Conservation (phyloP, 2,329 filamentous ascomycete species). For the Aspergillus novoparasiticus region DNA sequence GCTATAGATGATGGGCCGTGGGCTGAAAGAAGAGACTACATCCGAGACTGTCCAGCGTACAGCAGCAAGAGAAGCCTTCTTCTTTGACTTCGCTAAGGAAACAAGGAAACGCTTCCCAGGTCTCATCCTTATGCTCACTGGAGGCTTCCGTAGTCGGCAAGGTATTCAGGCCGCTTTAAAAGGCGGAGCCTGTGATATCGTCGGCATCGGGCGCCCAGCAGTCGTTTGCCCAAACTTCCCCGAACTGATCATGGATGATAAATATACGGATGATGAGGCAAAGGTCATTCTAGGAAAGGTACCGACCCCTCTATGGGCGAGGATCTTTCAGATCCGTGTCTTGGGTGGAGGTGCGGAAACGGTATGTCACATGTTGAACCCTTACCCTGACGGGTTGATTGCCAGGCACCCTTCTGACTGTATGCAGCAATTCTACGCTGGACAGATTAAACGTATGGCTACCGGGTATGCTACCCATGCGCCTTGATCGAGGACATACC, state of each 20-base stretch:
- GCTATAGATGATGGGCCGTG: neutral
- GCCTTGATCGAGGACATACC: neutral
- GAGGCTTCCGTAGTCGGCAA: slow-evolving; percentile 57
- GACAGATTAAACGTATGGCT: neutral
- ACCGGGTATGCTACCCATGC: neutral
- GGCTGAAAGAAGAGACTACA: neutral
- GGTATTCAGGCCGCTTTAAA: slow-evolving; percentile 51
- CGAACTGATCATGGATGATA: neutral
- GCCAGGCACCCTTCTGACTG: neutral
- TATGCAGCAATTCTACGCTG: neutral
- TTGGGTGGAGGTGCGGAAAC: slow-evolving; percentile 4
- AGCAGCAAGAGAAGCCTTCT: slow-evolving; percentile 59
- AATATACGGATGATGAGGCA: neutral
- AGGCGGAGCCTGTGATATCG: slow-evolving; percentile 46
- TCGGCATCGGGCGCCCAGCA: slow-evolving; percentile 48
- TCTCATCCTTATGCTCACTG: slow-evolving; percentile 56
- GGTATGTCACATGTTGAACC: neutral
- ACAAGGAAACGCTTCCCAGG: slow-evolving; percentile 47
- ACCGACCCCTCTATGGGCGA: neutral
- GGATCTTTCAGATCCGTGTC: neutral
- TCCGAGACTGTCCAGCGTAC: neutral
- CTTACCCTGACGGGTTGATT: too few species aligned
- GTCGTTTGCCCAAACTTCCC: slow-evolving; percentile 36
- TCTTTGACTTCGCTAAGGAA: slow-evolving; percentile 60
- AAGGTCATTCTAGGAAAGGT: neutral